A percentile compares a stretch with the other conserved stretches of the same genome.
These are phyloP conservation scores for Agaricus sinodeliciosus DNA, from an alignment of 768 basidiomycete species.

Conservation along the genomic window DNA sequence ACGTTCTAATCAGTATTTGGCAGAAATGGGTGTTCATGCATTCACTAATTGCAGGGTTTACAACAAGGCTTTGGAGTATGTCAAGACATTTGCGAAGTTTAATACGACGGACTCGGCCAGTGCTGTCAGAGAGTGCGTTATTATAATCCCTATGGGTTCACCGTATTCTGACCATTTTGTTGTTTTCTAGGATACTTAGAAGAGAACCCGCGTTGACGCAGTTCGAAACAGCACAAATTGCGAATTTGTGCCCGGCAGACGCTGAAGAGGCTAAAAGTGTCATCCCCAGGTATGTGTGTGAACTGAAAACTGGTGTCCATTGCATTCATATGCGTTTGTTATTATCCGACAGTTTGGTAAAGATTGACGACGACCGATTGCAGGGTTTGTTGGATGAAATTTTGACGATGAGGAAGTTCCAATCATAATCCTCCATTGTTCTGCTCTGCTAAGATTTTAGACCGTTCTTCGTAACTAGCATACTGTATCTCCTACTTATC, in stretches of 20 bases:
- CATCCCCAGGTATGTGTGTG: constrained; percentile 62
- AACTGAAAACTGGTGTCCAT: no score
- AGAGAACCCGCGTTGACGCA: constrained; percentile 77
- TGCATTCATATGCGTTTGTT: not conserved
- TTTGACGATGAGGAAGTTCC: constrained; percentile 86
- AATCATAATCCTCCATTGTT: constrained; percentile 41
- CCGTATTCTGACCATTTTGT: not conserved
- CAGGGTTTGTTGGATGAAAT: constrained; percentile 83
- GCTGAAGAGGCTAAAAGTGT: constrained; percentile 91
- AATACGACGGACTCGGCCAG: constrained; percentile 78
- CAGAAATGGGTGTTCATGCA: no score
- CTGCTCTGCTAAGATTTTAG: no score
- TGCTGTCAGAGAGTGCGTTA: constrained; percentile 80
- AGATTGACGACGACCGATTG: constrained; percentile 82
- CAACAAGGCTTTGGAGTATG: constrained; percentile 89
- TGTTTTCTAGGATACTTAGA: constrained; percentile 56
- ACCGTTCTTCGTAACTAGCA: not conserved
- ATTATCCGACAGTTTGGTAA: constrained; percentile 53
- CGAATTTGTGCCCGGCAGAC: constrained; percentile 82
- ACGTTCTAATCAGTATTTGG: constrained; percentile 19
- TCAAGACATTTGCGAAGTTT: constrained; percentile 88
- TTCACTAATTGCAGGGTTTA: constrained; percentile 54
- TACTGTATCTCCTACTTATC: not conserved
- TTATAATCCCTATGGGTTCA: not conserved
- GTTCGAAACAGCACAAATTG: constrained; percentile 90